Conservation (phyloP, 2,329 filamentous ascomycete species). For the Nemania sp. region DNA sequence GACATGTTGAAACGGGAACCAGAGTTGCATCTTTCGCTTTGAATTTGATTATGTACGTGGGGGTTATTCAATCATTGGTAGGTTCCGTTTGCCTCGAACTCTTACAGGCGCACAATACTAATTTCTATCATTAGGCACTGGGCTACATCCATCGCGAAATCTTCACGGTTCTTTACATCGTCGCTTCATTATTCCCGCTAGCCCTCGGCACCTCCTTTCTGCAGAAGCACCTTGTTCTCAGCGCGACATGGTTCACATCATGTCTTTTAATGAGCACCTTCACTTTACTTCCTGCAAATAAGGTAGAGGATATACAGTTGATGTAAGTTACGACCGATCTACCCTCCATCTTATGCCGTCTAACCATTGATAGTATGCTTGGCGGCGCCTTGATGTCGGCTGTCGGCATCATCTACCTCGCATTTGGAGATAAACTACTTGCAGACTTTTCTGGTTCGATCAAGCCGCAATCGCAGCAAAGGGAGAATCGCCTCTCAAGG, state of each 20-base stretch:
- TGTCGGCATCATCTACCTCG: conserved; percentile 76
- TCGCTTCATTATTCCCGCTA: conserved; percentile 78
- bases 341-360: background rate
- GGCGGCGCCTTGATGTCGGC: conserved; percentile 79
- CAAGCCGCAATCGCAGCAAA: conserved; percentile 32
- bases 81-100: conserved; percentile 36
- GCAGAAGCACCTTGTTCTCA: conserved; percentile 64
- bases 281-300: conserved; percentile 82
- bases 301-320: conserved; percentile 70
- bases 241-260: conserved; percentile 72
- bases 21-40: conserved; percentile 64
- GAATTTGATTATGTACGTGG: conserved; percentile 70
- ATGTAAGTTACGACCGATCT: conserved; percentile 31
- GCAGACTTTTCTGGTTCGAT: conserved; percentile 47
- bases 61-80: conserved; percentile 78
- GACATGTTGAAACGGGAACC: conserved; percentile 65
- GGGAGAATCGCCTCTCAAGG: conserved; percentile 55
- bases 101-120: conserved; percentile 1
- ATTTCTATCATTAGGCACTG: conserved; percentile 64
- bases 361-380: conserved; percentile 58
- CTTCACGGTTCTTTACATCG: conserved; percentile 77
- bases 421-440: conserved; percentile 71
- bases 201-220: conserved; percentile 77
- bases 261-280: conserved; percentile 88
- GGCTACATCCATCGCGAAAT: conserved; percentile 92